Base-by-base conservation (phyloP, 257 asterid species). In the Gardenia jasminoides region DNA sequence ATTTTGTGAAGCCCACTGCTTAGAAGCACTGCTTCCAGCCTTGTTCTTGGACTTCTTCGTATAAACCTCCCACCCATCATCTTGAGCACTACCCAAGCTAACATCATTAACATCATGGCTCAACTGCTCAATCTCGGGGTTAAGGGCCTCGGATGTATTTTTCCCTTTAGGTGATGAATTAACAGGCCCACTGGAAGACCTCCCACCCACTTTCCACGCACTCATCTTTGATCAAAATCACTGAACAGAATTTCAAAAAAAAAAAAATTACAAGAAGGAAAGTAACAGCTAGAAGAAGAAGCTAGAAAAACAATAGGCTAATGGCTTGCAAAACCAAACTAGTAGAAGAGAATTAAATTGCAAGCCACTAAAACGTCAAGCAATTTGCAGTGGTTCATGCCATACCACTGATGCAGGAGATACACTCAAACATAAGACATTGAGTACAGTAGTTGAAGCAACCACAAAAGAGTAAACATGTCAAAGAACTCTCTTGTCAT, bases 1-100 rank as follows among this genome's bases (percentile, higher is more conserved):
- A 46, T 79, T 72, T 76, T 81, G 90, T 58, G 88, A 68, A 72
- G 11, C 74, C 85, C 80, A 77, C 79, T 86, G 93, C 62, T 83
- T 85, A 24, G 83, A 74, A 31, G 86, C 79, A 78, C 59, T 81
- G 72, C 58, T 77, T 76, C 79, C 91, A 70, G 77, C 74, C 81
- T 66, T 92, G 76, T 83, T 87, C 80, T 90, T 92, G 2, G 92
- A 74, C 75, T 92, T 94, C 78, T 81, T 91, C 0, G 78, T 84
- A 41, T 72, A 83, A 15, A 87, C 91, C 83, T 87, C 90, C 98
- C 98, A 90, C 26, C 92, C 97, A 52, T 86, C 96, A 67, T 80
- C 88, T 75, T 84, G 79, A n/a, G 82, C 62, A 62, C 85, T 50
- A 62, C 78, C 81, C 74, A 89, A 30, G 73, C 67, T 74, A 82